Conservation (phyloP, 495 filamentous ascomycete species). For the Chlorociboria aeruginascens region DNA sequence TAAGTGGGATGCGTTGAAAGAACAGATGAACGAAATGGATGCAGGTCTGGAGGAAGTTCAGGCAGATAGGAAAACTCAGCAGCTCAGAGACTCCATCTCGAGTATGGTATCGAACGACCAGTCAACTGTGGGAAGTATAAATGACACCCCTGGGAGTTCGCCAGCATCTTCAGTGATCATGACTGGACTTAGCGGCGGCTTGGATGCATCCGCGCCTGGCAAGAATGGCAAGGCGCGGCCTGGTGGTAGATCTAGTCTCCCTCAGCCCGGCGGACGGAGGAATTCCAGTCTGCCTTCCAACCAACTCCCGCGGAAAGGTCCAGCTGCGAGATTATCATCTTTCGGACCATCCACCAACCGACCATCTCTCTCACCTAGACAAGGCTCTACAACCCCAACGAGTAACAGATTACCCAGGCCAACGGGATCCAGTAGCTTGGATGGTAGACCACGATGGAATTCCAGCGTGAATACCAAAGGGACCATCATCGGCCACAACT, state of each 20-base stretch:
- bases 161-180: constrained; percentile 82
- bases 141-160: constrained; percentile 76
- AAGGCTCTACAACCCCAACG: constrained; percentile 45
- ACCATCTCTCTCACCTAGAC: constrained; percentile 29
- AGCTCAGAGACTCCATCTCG: constrained; percentile 84
- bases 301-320: constrained; percentile 13
- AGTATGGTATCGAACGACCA: constrained; percentile 81
- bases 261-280: constrained; percentile 24
- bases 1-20: constrained; percentile 64
- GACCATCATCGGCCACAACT: constrained; percentile 55
- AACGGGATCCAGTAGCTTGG: constrained; percentile 18
- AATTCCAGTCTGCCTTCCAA: constrained; percentile 6
- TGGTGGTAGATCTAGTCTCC: constrained; percentile 24
- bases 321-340: constrained; percentile 21
- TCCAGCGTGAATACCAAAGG: constrained; percentile 56
- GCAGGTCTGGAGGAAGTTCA: constrained; percentile 58
- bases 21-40: constrained; percentile 67
- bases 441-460: constrained; percentile 73
- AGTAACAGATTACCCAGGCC: constrained; percentile 35
- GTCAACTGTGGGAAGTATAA: constrained; percentile 57
- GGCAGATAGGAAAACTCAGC: constrained; percentile 50
- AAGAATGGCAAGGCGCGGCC: constrained; percentile 30
- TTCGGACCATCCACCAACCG: constrained; percentile 28
- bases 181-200: constrained; percentile 34
- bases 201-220: constrained; percentile 32